Base-by-base conservation (phyloP, 2,329 filamentous ascomycete genomes). In the Boeremia lycopersici region DNA sequence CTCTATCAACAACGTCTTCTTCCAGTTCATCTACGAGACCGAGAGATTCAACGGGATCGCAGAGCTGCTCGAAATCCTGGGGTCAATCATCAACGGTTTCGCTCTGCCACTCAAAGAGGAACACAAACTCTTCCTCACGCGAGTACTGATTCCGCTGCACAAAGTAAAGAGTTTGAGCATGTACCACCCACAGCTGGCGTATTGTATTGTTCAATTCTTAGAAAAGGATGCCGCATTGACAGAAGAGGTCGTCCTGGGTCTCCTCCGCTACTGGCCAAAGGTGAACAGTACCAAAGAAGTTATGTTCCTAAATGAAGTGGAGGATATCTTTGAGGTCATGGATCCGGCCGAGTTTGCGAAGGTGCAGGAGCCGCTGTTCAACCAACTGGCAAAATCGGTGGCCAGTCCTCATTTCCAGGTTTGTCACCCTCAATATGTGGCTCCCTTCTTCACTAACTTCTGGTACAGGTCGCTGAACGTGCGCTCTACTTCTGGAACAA, bases 401-500 rank as follows among this genome's bases (percentile, higher is more conserved):
- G 93, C 95, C 44, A 99, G 95, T 73, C 95, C 95, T 43, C 95
- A 99, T 77, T 99, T 99, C 80, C 95, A 99, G 81, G 84, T 85
- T 73, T 39, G 76, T 63, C 33, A 38, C 28, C 38, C 15, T 19
- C 23, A 9, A 19, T 8, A 15, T 10, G 13, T 23, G 12, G 6
- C 9, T 30, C 30, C 10, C 8, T 10, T 8, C 9, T 3, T 31
- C 4, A 19, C 51, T 57, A 31, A 60, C 31, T 41, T 29, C 25
- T 15, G 38, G 9, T 17, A 30, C 58, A 86, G 84, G 95, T 99
- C 54, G 95, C 95, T 15, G 95, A 99, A 79, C 87, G 95, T 63
- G 95, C 95, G 5, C 83, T 99, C 26, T 99, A 99, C 79, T 99
- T 99, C 81, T 99, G 95, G 95, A 99, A 99, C 82, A 99, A 99